phyloP scores from a whole-genome alignment of 1,284 basidiomycete genomes.

The Tilletia setariae region DNA sequence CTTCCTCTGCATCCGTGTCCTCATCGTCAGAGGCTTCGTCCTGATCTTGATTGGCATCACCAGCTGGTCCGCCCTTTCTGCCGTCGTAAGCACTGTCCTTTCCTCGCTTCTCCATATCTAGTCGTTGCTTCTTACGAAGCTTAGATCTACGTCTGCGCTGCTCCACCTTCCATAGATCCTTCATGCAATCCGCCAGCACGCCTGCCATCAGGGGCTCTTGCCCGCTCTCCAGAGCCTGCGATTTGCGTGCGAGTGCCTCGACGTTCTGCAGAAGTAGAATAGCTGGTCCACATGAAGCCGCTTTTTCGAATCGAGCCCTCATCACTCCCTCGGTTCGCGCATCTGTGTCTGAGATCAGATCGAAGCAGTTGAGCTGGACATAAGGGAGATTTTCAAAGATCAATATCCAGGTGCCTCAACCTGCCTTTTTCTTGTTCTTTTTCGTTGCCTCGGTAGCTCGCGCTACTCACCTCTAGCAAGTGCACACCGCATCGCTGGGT shows the following conservation, averaged over 20 bases:
- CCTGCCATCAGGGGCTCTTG: slow-evolving; percentile 69
- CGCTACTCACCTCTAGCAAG: slow-evolving; percentile 67
- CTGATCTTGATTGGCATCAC: not conserved
- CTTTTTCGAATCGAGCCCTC: slow-evolving; percentile 74
- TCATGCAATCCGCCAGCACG: slow-evolving; percentile 68
- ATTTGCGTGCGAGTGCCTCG: slow-evolving; percentile 75
- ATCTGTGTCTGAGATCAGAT: slow-evolving; percentile 75
- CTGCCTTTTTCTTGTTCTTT: too few species aligned
- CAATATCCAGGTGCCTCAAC: too few species aligned
- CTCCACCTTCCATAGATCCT: slow-evolving; percentile 57
- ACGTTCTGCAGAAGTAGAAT: slow-evolving; percentile 77
- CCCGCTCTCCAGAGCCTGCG: slow-evolving; percentile 66
- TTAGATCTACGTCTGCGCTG: slow-evolving; percentile 6
- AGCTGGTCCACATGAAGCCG: slow-evolving; percentile 76
- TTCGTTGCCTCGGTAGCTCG: too few species aligned
- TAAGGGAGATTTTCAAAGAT: not conserved
- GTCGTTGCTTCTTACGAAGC: not conserved
- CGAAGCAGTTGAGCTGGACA: slow-evolving; percentile 79
- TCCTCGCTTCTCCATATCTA: not conserved
- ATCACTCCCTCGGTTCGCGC: slow-evolving; percentile 74
- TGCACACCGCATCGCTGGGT: slow-evolving; percentile 71
- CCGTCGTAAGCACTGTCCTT: not conserved
- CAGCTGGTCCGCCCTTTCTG: not conserved
- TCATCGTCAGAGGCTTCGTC: not conserved
- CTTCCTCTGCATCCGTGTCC: not conserved